Conservation (phyloP, 108 stramenopile genomes). For the Nitzschia sp. region DNA sequence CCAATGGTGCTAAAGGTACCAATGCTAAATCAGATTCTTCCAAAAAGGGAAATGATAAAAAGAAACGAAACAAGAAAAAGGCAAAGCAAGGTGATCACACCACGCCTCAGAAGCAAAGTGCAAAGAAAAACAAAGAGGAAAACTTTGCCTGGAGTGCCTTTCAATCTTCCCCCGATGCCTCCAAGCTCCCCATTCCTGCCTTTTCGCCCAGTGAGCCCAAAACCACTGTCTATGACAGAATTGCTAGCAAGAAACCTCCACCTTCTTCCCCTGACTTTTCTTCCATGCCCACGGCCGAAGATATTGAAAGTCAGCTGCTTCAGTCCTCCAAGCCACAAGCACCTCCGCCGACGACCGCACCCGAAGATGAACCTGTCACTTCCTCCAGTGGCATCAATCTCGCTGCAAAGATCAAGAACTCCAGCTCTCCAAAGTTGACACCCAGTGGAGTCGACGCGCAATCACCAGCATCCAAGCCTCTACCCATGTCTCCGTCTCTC, state of each 20-base stretch:
- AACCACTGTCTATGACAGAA: slow-evolving; percentile 1
- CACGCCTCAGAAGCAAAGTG: slow-evolving; percentile 11
- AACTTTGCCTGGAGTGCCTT: slow-evolving; percentile 86
- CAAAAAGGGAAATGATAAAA: not conserved
- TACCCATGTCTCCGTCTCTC: not conserved
- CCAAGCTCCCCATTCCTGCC: slow-evolving; percentile 62
- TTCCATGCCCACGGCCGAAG: slow-evolving; percentile 1
- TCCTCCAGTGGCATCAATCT: slow-evolving; percentile 45
- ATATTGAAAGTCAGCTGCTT: not conserved
- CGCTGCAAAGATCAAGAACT: slow-evolving; percentile 18
- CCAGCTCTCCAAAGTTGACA: not conserved
- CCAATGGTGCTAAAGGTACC: slow-evolving; percentile 14
- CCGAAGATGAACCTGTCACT: slow-evolving; percentile 2
- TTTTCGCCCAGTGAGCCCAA: slow-evolving; percentile 40
- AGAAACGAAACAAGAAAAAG: slow-evolving; percentile 17
- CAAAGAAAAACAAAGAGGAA: slow-evolving; percentile 25
- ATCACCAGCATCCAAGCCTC: not conserved
- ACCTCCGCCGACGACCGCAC: not conserved
- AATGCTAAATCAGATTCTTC: not conserved
- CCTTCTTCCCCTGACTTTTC: not conserved
- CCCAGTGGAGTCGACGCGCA: slow-evolving; percentile 1
- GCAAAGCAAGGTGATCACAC: not conserved
- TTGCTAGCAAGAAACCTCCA: not conserved
- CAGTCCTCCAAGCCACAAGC: not conserved
- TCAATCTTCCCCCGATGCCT: slow-evolving; percentile 81